A percentile compares a stretch with the other conserved stretches of the same genome.
phyloP scores from a whole-genome alignment of 2,329 filamentous ascomycete species.

The Fusarium brevicatenulatum region DNA sequence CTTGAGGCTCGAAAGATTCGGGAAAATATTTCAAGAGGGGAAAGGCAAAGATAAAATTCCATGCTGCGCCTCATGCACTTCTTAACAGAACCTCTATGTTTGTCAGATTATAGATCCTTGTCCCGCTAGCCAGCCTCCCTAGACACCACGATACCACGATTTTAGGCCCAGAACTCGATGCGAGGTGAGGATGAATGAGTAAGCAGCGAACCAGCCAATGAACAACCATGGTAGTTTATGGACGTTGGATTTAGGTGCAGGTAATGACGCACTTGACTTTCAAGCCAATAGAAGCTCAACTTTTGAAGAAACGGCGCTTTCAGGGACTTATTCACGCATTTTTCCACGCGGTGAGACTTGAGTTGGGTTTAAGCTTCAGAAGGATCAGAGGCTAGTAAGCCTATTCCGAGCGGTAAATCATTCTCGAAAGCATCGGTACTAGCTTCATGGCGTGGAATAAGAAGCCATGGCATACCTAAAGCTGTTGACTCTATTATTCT shows the following conservation, averaged over 20 bases:
- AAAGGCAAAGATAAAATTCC: neutral
- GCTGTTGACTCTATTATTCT: no score
- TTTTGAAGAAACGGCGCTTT: neutral
- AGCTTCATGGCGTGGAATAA: no score
- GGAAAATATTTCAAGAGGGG: neutral
- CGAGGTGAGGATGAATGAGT: neutral
- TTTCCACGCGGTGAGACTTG: no score
- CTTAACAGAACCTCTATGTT: neutral
- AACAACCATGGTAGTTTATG: neutral
- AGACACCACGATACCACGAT: neutral
- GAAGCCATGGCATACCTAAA: no score
- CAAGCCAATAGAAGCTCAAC: neutral
- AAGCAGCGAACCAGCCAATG: neutral
- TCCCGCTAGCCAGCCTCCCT: conserved; percentile 8
- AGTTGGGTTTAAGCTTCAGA: neutral
- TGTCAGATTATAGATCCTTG: conserved; percentile 2
- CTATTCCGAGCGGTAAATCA: neutral
- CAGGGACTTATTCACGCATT: neutral
- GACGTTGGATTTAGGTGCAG: neutral
- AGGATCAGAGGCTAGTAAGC: neutral
- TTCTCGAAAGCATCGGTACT: accelerated
- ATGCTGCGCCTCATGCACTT: neutral
- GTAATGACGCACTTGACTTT: conserved; percentile 16
- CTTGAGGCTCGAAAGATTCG: accelerated
- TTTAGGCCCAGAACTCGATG: neutral